Percentiles rank a stretch among this genome's conserved stretches.
phyloP scores from a whole-genome alignment of 495 filamentous ascomycete genomes.

The Podospora anserina region DNA sequence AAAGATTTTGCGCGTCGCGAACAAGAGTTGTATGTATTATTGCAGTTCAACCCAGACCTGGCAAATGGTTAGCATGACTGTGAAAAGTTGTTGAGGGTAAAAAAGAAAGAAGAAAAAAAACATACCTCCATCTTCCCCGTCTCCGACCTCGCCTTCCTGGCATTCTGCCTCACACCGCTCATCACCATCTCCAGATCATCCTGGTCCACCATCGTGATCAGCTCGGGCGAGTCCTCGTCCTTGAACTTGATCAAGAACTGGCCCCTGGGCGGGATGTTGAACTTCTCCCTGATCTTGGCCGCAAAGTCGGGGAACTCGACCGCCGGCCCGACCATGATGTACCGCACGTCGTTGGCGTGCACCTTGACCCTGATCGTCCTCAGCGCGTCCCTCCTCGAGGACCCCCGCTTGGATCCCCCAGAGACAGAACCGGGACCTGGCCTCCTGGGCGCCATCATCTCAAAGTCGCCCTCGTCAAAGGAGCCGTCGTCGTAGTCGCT shows the following conservation, averaged over 20 bases:
- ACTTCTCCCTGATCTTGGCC: slow-evolving; percentile 76
- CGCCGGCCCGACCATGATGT: slow-evolving; percentile 76
- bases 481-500: slow-evolving; percentile 67
- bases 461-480: slow-evolving; percentile 75
- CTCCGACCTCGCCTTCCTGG: slow-evolving; percentile 69
- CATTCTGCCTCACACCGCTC: slow-evolving; percentile 59
- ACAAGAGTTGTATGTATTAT: slow-evolving; percentile 21
- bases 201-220: slow-evolving; percentile 95
- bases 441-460: slow-evolving; percentile 62
- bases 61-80: slow-evolving; percentile 22
- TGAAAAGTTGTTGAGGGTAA: background rate
- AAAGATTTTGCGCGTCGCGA: background rate
- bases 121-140: slow-evolving; percentile 96
- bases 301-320: slow-evolving; percentile 76
- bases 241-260: slow-evolving; percentile 84
- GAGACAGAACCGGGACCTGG: slow-evolving; percentile 40
- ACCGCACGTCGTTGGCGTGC: slow-evolving; percentile 87
- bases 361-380: slow-evolving; percentile 82
- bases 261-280: slow-evolving; percentile 63
- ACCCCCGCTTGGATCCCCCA: slow-evolving; percentile 38
- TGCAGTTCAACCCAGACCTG: slow-evolving; percentile 69
- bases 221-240: slow-evolving; percentile 71
- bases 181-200: slow-evolving; percentile 92
- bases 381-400: slow-evolving; percentile 48
- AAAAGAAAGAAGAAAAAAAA: slow-evolving; percentile 13